Evolutionary conservation across 805 yeast species (phyloP).

Genomic region (Saturnispora kantuleensis): DNA sequence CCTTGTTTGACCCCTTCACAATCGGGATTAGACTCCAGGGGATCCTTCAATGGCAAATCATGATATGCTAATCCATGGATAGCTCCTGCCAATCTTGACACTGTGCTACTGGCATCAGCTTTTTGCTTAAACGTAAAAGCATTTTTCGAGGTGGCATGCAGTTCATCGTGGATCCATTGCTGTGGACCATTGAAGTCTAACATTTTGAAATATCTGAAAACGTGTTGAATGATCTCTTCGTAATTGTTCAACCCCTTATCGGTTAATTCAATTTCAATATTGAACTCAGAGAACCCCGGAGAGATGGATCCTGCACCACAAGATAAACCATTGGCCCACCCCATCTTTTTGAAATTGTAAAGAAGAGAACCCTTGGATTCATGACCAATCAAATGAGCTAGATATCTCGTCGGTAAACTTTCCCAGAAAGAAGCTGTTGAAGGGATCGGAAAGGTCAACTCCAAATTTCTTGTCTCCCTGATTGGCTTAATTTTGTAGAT

Average conservation of each 20-base stretch:
- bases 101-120: constrained; percentile 59
- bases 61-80: constrained; percentile 20
- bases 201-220: constrained; percentile 69
- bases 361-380: constrained; percentile 84
- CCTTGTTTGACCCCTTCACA: constrained; percentile 9
- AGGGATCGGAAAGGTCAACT: constrained; percentile 64
- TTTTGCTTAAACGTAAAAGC: constrained; percentile 78
- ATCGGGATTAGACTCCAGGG: constrained; percentile 4
- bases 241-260: constrained; percentile 58
- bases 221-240: constrained; percentile 44
- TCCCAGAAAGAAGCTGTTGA: constrained; percentile 61
- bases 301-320: constrained; percentile 64
- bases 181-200: constrained; percentile 51
- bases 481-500: constrained; percentile 68
- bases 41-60: constrained; percentile 16
- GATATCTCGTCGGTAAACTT: constrained; percentile 59
- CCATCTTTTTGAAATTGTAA: constrained; percentile 53
- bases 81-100: constrained; percentile 35
- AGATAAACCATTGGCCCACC: constrained; percentile 74
- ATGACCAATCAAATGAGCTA: constrained; percentile 81
- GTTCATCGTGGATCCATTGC: constrained; percentile 72
- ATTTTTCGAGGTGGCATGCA: constrained; percentile 55
- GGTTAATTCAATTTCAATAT: constrained; percentile 69
- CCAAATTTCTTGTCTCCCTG: constrained; percentile 63
- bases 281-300: constrained; percentile 56